phyloP scores from a whole-genome alignment of 2,329 filamentous ascomycete genomes.

The Fusarium torulosum region DNA sequence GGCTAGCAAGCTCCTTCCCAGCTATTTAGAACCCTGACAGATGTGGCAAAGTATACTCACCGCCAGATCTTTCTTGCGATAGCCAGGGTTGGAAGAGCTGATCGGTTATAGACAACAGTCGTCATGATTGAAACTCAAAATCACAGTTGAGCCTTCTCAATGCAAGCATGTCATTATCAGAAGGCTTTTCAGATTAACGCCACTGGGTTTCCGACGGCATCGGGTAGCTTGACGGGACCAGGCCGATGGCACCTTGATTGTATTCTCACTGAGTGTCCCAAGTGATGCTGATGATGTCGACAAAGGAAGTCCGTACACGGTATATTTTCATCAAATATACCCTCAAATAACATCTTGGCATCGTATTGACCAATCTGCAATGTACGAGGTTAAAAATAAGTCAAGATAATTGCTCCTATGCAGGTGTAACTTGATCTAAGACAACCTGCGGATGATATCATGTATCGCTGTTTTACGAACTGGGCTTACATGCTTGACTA shows the following conservation, averaged over 20 bases:
- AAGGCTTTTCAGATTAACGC: neutral
- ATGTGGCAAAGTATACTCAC: slow-evolving; percentile 42
- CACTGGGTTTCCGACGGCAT: neutral
- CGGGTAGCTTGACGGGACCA: neutral
- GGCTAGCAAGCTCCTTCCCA: slow-evolving; percentile 36
- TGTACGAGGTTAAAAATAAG: slow-evolving; percentile 26
- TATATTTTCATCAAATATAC: slow-evolving; percentile 21
- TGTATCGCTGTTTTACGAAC: slow-evolving; percentile 35
- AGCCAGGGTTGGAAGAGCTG: neutral
- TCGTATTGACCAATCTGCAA: slow-evolving; percentile 12
- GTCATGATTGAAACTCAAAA: slow-evolving; percentile 2
- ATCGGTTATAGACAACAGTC: neutral
- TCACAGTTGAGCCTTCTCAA: neutral
- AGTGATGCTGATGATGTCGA: neutral
- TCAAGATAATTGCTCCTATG: slow-evolving; percentile 8
- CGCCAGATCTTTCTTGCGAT: slow-evolving; percentile 25
- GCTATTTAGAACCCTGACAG: slow-evolving; percentile 27
- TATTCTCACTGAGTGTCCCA: neutral
- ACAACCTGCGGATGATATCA: slow-evolving; percentile 43
- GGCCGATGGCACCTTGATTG: neutral
- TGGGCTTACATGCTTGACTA: slow-evolving; percentile 36
- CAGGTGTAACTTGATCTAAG: slow-evolving; percentile 43
- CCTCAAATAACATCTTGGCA: neutral
- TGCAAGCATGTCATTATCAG: neutral
- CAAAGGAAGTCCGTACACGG: neutral